Evolutionary conservation across 148 eudicot genomes (phyloP).

Genomic region (Vaccinium corymbosum): DNA sequence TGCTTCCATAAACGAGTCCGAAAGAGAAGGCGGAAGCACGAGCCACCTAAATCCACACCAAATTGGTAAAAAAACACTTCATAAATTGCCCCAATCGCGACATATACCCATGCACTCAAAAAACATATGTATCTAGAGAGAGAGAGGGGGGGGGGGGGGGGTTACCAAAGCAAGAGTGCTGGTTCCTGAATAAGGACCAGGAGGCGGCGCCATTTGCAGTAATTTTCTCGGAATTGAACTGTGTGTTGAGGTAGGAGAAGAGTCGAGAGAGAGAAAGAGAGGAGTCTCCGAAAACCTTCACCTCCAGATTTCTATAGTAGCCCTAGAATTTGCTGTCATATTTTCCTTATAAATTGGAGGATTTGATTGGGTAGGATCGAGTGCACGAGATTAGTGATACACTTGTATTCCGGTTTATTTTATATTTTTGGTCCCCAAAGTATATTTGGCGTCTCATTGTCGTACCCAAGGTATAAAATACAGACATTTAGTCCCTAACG

Average conservation of each 20-base stretch:
- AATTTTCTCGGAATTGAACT: neutral
- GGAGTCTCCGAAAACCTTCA: neutral
- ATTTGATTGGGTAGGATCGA: too few species aligned
- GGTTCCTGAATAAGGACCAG: conserved; percentile 73
- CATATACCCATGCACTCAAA: neutral
- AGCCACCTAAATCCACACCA: conserved; percentile 10
- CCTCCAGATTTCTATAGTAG: neutral
- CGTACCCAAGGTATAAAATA: too few species aligned
- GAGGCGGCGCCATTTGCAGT: conserved; percentile 50
- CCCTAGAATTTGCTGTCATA: neutral
- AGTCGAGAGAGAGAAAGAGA: neutral
- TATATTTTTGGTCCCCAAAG: too few species aligned
- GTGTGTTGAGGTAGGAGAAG: neutral
- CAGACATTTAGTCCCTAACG: too few species aligned
- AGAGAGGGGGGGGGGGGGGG: neutral
- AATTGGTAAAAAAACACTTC: neutral
- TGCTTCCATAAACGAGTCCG: conserved; percentile 18
- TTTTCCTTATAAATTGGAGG: too few species aligned
- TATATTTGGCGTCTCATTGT: too few species aligned
- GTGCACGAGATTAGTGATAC: too few species aligned
- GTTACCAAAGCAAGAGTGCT: conserved; percentile 73
- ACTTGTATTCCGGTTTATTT: too few species aligned
- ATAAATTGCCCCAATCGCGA: neutral
- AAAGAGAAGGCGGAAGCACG: conserved; percentile 21
- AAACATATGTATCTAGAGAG: neutral